A percentile compares a stretch with the other conserved stretches of the same genome.
Conservation (phyloP, 1,284 basidiomycete genomes). For the Puccinia polysora region DNA sequence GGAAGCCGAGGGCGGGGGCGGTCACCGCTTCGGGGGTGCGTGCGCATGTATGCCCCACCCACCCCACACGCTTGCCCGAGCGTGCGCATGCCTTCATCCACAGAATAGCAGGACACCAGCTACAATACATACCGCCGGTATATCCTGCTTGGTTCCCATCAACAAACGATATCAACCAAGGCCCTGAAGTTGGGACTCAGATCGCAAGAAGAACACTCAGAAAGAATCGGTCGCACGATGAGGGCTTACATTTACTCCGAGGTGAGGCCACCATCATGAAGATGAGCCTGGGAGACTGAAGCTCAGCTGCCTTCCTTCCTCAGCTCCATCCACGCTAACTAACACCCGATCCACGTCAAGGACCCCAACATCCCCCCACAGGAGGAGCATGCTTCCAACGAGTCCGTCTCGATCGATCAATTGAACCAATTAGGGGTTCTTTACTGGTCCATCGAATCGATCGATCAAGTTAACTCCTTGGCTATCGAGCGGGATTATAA, state of each 20-base stretch:
- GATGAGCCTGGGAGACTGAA: background rate
- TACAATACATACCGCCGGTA: no score
- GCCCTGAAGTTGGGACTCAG: no score
- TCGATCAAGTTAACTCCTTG: constrained; percentile 23
- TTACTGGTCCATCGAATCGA: background rate
- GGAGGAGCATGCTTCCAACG: constrained; percentile 24
- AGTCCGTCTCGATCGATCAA: background rate
- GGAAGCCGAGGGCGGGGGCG: no score
- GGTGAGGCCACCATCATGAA: background rate
- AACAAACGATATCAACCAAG: no score
- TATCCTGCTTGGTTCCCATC: no score
- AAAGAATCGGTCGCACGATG: no score
- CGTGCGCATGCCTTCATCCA: no score
- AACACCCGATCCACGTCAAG: background rate
- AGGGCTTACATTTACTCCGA: constrained; percentile 9
- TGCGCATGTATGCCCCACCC: no score
- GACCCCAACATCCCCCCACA: background rate
- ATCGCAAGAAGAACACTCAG: no score
- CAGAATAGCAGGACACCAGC: no score
- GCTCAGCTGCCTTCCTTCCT: background rate
- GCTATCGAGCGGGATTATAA: constrained; percentile 13
- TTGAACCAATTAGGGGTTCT: constrained; percentile 24
- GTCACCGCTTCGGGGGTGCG: no score
- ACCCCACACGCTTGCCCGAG: no score
- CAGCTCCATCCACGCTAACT: background rate